Base-by-base conservation (phyloP, 2,329 filamentous ascomycete genomes). In the Coniochaeta sp. region DNA sequence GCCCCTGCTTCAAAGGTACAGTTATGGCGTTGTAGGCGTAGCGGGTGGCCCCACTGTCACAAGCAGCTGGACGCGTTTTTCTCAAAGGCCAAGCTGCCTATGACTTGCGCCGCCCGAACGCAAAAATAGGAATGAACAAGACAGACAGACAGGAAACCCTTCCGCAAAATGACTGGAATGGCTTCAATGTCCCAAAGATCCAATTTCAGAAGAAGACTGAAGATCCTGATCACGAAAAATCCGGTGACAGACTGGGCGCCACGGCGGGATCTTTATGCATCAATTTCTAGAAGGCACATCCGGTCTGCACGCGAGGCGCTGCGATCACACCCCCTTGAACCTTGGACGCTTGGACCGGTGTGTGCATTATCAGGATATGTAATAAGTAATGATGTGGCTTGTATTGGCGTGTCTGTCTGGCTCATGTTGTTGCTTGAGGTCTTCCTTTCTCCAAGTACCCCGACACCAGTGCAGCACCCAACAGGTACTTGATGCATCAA, bases 201-300 rank as follows among this genome's bases (percentile, higher is more conserved):
- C 22, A n/a, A 52, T 52, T 2, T 52, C 47, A 52, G 16, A 30
- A 52, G 30, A 16, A 50, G 17, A 47, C 19, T 26, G 42, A 47
- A 52, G 47, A 52, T 28, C 47, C n/a, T 12, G 14, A 28, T 30
- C 47, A 28, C 42, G 47, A 30, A 47, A 47, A 52, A 52, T 52
- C 47, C 22, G 47, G 47, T 52, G 30, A 52, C 30, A 30, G 42
- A 47, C 42, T 24, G 22, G 42, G 47, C 47, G 47, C 47, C 47
- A 30, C 8, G 47, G 47, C 47, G 47, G 47, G 47, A 52, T 52
- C 47, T 52, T 52, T 52, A 52, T 52, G 47, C 47, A 52, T 52
- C 47, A 52, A n/a, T n/a, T n/a, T 52, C 47, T 52, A 52, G 30
- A 50, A 52, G 8, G 24, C 24, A 28, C 47, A n/a, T 12, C 47